Evolutionary conservation across 2,329 filamentous ascomycete species (phyloP).

Genomic region (Monosporascus sp.): DNA sequence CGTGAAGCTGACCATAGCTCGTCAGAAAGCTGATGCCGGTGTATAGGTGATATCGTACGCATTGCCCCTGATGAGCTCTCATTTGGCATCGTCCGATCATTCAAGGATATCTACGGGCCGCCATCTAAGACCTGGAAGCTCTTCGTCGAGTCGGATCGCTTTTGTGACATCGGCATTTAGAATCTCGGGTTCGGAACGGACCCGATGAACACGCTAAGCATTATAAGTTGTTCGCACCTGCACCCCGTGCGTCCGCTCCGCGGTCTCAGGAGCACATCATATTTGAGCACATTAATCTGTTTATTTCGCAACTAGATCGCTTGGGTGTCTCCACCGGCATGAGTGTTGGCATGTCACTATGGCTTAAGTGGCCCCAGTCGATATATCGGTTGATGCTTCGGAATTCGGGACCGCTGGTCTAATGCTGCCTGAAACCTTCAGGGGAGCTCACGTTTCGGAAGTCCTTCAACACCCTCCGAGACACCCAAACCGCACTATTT

Average conservation of each 20-base stretch:
- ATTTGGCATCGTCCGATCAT: conserved; percentile 6
- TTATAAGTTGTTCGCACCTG: conserved; percentile 13
- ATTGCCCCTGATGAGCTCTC: conserved; percentile 18
- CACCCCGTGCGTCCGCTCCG: conserved; percentile 14
- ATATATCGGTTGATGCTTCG: conserved; percentile 13
- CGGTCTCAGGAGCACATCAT: conserved; percentile 18
- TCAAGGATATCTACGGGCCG: conserved; percentile 12
- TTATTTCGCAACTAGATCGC: conserved; percentile 11
- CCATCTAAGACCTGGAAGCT: conserved; percentile 14
- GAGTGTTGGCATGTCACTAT: conserved; percentile 13
- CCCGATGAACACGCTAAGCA: conserved; percentile 15
- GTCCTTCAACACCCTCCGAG: conserved; percentile 11
- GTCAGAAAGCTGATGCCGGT: background rate
- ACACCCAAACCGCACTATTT: conserved; percentile 6
- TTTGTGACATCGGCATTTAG: conserved; percentile 11
- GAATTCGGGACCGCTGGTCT: background rate
- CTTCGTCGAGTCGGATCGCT: conserved; percentile 10
- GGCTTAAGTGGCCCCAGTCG: conserved; percentile 19
- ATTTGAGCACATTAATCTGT: conserved; percentile 13
- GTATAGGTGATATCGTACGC: conserved; percentile 8
- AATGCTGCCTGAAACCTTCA: background rate
- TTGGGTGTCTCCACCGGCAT: background rate
- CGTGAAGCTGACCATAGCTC: background rate
- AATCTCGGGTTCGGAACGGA: conserved; percentile 14
- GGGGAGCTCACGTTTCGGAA: conserved; percentile 15